Base-by-base conservation (phyloP, 176 grass and related monocot genomes). In the Guadua angustifolia region DNA sequence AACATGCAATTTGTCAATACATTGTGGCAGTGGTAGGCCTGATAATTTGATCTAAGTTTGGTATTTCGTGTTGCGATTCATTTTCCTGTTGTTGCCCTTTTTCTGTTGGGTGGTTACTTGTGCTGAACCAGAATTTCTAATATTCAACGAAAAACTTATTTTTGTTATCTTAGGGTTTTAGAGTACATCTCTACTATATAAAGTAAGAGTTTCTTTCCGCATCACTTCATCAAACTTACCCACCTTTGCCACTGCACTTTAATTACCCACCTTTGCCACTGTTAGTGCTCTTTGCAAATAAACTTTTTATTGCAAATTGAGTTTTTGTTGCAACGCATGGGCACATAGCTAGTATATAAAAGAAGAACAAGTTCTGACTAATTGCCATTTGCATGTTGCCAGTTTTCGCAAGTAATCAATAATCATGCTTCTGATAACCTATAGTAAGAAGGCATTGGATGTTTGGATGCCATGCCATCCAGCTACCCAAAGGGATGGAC, bases 401-500 rank as follows among this genome's bases (percentile, higher is more conserved):
- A 35, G 24, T 21, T 76, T 67, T 59, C 66, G 44, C 45, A 56
- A 64, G 42, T 33, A 83, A 64, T 36, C 56, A 74, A 43, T 71
- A 65, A 71, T 21, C 62, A 29, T 57, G 43, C 55, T 81, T 53
- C 80, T 50, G 56, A 15, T 71, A 12, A 32, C 66, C 67, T 17
- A 16, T 29, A 42, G 59, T 29, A 80, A 39, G 18, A 86, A 64
- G 6, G 19, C 42, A 63, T 64, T 51, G 57, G 44, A 36, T 36
- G 35, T 36, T 36, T 36, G 35, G 35, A 36, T 36, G 35, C 35
- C 35, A 73, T 16, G 57, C 18, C 56, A 73, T 64, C 81, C 44
- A 58, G 82, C 72, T 65, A 77, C 19, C 43, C 72, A 57, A 77
- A 82, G 29, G 63, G 57, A 80, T 90, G 82, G 62, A 61, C 77